Base-by-base conservation (phyloP, 2,329 filamentous ascomycete genomes). In the Herpotrichia juniperi region DNA sequence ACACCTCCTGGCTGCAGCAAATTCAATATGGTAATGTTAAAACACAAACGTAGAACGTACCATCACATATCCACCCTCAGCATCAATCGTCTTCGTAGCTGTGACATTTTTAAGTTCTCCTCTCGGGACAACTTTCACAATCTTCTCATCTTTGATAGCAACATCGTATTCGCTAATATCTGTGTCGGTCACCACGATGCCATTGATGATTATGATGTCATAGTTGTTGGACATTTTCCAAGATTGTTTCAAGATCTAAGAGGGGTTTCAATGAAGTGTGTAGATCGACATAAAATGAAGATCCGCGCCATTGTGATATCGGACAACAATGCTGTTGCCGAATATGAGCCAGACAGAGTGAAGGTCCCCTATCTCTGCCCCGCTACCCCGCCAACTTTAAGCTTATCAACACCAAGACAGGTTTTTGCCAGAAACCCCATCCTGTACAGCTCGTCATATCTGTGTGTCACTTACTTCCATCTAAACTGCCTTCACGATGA, bases 1-100 rank as follows among this genome's bases (percentile, higher is more conserved):
- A 79, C 69, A n/a, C 77, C 76, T 37, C 76, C 76, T 28, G 66
- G 64, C 64, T 64, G 31, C 2, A 21, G 12, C 19, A 17, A 8
- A 35, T 32, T 26, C 48, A 42, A 17, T 28, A 14, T 31, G 2
- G 26, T 30, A 14, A 19, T 17, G 21, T 26, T 12, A 31, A 19
- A 22, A 22, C 37, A 21, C 16, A 19, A 25, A 22, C 6, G 19
- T 14, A 9, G 30, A 3, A 37, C 21, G 3, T 52, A 67, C 62
- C 69, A 75, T 79, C 6, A 79, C 75, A 64, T 76, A 78, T n/a
- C 71, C 77, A 6, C 76, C 77, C 57, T 77, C 62, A 12, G 76
- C 77, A 68, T 79, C 63, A 51, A 78, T 79, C 3, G 52, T 69
- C 45, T 60, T 73, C 21, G 54, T 57, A 4, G 72, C 65, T 32